Base-by-base conservation (phyloP, 1,284 basidiomycete genomes). In the Trametes versicolor region DNA sequence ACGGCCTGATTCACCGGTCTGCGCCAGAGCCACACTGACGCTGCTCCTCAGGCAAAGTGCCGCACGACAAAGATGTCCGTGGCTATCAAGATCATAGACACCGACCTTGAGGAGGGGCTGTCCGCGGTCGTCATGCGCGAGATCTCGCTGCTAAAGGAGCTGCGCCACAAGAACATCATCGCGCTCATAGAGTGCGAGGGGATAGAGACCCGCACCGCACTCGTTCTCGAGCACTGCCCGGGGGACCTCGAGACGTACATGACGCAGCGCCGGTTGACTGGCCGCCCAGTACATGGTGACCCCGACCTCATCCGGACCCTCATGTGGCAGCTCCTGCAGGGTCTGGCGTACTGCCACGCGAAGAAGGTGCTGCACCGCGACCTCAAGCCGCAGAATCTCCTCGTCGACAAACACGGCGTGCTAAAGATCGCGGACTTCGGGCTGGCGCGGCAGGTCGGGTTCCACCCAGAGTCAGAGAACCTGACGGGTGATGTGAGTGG, bases 341-440 rank as follows among this genome's bases (percentile, higher is more conserved):
- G 53, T 2, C 5, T 43, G 2, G 53, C 39, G 39, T 43, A 19
- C 39, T 29, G 23, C 39, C 53, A 55, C 53, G 27, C 4, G 25
- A 9, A 29, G 9, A 8, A 21, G 10, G 10, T 58, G n/a, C 19
- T 58, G 10, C 56, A 58, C 37, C 56, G 56, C n/a, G 56, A 58
- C 45, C n/a, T 58, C 17, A 58, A 58, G 56, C 56, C 56, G 23
- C 4, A 34, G 56, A 58, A 58, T 17, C n/a, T 58, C 27, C 43
- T 58, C 15, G 8, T 58, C 9, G 29, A 47, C 27, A 9, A 17
- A 4, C 10, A 58, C 15, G 34, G 51, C 2, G 34, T 48, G 27
- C 17, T 58, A 17, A 58, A 58, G 43, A 32, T 58, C 13, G 21
- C 21, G 19, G 56, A 58, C 36, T 58, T 58, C 19, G 56, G 56